Conservation (phyloP, 163 green algal genomes). For the Prototheca cutis region DNA sequence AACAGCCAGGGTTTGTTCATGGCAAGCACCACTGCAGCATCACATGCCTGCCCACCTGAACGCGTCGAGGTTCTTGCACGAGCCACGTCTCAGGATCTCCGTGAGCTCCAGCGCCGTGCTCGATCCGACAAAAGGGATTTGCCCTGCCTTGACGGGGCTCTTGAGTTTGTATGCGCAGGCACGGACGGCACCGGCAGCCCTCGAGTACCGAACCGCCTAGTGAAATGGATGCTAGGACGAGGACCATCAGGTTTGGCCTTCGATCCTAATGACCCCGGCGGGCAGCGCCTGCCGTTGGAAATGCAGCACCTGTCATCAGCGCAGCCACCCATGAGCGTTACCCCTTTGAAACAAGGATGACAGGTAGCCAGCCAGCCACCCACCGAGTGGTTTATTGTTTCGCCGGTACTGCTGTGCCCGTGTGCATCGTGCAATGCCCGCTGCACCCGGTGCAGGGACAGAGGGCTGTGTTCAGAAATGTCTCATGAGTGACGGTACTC, state of each 20-base stretch:
- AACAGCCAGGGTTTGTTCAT: too few relatives aligned
- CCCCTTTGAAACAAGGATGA: too few relatives aligned
- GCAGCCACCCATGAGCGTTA: background rate
- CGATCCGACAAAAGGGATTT: slow-evolving; percentile 14
- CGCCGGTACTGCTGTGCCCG: too few relatives aligned
- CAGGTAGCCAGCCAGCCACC: too few relatives aligned
- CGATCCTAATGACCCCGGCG: too few relatives aligned
- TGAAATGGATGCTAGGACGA: too few relatives aligned
- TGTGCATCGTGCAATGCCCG: too few relatives aligned
- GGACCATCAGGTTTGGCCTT: too few relatives aligned
- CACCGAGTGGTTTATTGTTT: too few relatives aligned
- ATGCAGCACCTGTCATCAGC: background rate
- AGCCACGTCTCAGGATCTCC: slow-evolving; percentile 10
- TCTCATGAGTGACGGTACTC: background rate
- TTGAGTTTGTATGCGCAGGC: slow-evolving; percentile 6
- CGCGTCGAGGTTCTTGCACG: slow-evolving; percentile 5
- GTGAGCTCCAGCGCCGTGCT: slow-evolving; percentile 1
- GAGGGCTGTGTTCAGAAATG: too few relatives aligned
- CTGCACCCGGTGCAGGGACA: too few relatives aligned
- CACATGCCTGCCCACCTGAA: slow-evolving; percentile 6
- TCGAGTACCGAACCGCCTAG: slow-evolving; percentile 12
- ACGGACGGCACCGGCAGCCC: slow-evolving; percentile 10
- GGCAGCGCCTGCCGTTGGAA: background rate
- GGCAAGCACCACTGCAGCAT: background rate
- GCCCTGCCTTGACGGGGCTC: background rate